Evolutionary conservation across 108 stramenopile genomes (phyloP), one percentile per base, ranked within the genome.

Genomic region (Skeletonema marinoi): DNA sequence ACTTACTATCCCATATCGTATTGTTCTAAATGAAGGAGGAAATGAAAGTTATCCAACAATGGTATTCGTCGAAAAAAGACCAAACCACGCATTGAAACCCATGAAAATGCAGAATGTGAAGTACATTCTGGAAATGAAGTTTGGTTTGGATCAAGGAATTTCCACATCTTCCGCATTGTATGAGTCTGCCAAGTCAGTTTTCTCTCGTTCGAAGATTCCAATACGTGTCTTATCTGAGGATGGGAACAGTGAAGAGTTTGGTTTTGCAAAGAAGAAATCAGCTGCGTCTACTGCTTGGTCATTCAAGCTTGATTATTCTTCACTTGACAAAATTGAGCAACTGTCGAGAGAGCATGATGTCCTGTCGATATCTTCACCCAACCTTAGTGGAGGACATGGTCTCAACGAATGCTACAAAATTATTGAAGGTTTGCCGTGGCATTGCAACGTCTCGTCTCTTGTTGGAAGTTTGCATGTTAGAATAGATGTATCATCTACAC

Each of bases 391-490:
- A 31, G 90, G 87, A 16, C 60, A 78, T 54, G 90, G 90, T 21
- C 83, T 91, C 25, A 72, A 46, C 36, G 68, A 89, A 84, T 72
- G 77, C 39, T 58, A 74, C 71, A 65, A 68, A 16, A 73, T 91
- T 42, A 70, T 85, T 32, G 64, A 78, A 65, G 84, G 77, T 17
- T 32, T 78, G 36, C 77, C 79, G 8, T 51, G 66, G 60, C 59
- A 30, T 21, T 83, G 66, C 77, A n/a, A 8, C n/a, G 25, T 25
- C 21, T 77, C 80, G 75, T 35, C 54, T 39, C 42, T 78, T 71
- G 50, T 29, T 48, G 60, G 71, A 77, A 78, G 87, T 36, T 75
- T 88, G 54, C 83, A 87, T 70, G 86, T 89, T 54, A 85, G 89
- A 64, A 78, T 91, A n/a, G 80, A 87, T 64, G 87, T 86, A 4